Evolutionary conservation across 2,329 filamentous ascomycete genomes (phyloP), one percentile per base, ranked within the genome.

Genomic region (Exserohilum turcica): DNA sequence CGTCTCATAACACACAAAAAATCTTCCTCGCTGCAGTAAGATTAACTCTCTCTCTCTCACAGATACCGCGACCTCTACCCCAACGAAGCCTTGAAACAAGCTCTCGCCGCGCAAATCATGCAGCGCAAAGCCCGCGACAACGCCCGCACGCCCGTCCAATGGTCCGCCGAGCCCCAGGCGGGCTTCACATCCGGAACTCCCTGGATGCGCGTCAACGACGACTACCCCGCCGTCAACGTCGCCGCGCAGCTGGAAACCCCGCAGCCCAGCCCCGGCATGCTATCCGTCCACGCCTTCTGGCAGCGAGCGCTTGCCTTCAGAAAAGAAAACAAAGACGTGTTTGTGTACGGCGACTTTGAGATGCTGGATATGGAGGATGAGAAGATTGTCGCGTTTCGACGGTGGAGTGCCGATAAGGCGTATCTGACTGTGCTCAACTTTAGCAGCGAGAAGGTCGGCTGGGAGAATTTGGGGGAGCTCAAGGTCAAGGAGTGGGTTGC

Each of bases 121-220:
- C 81, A 85, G 53, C 76, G 79, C 55, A 82, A 88, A 48, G 84
- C 80, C n/a, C 78, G 86, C 36, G 87, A 90, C 69, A 84, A 89
- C 64, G 82, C 85, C 8, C 79, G 87, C 13, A 82, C 84, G 3
- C 87, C 87, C 0, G 84, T 91, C 75, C 86, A 89, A 63, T 90
- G 87, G 87, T 78, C 79, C 43, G 74, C 69, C 1, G 72, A 75
- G 0, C 64, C 77, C 0, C 80, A 86, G 57, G 84, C 82, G 0
- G 87, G 87, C 2, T 90, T 90, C 74, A 86, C 84, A 6, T 71
- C 75, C 10, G 78, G 77, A 0, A 77, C 76, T 31, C 83, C 84
- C 0, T 87, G 85, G 84, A 86, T 87, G 83, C 77, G 81, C 13
- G 77, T 84, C 5, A 81, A 85, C 57, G 81, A 83, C 31, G 78